Base-by-base conservation (phyloP, 2,329 filamentous ascomycete genomes). In the Xylaria hypoxylon region DNA sequence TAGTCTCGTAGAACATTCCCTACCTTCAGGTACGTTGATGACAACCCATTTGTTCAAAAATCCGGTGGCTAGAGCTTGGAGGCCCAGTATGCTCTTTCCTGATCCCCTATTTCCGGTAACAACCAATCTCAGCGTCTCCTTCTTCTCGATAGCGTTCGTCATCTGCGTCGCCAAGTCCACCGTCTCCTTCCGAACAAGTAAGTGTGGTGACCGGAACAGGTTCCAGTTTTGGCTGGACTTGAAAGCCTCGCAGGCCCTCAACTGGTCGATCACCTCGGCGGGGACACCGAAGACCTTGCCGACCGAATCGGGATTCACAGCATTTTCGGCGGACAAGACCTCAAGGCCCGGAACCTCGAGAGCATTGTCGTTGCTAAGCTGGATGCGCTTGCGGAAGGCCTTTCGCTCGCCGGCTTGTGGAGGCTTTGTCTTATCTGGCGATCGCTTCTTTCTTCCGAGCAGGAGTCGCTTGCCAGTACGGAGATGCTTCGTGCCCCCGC, bases 301-400 rank as follows among this genome's bases (percentile, higher is more conserved):
- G 10, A 86, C 81, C 57, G 87, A 85, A 38, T 83, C 82, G 33
- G 81, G 79, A 61, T 85, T 81, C 19, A 85, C 79, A 80, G 90
- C 81, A 48, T 84, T 86, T 68, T 85, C 82, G 10, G 80, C 77
- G 13, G 80, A 84, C 61, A 97, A 76, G 55, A 90, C 85, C 66
- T 85, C 80, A 72, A 97, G 83, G 11, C 88, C 91, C 26, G 83
- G 77, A 7, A 98, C 91, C 66, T 90, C 88, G 42, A 97, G 83
- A 56, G 96, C 96, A 81, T 97, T 98, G 79, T 92, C 92, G 82
- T 98, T 99, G 84, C 91, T 95, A 67, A 99, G 88, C 66, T 96
- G 89, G 75, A 99, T 92, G 72, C 92, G 89, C 83, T 96, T 97
- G 71, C 94, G 90, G 77, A 92, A 84, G 31, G 92, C 92, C 81